Base-by-base conservation (phyloP, 148 eudicot genomes). In the Nepenthes gracilis region DNA sequence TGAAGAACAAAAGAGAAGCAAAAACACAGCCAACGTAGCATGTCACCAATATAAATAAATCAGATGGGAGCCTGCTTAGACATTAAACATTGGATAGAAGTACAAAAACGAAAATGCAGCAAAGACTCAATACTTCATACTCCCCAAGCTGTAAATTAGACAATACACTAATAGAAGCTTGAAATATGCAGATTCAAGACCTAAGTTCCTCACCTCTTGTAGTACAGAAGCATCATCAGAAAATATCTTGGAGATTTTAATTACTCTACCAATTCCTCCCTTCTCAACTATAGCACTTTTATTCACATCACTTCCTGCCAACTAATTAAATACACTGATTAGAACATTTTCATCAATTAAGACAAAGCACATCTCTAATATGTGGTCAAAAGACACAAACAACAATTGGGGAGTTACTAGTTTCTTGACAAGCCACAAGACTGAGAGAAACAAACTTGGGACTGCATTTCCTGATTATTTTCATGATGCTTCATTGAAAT, bases 281-380 rank as follows among this genome's bases (percentile, higher is more conserved):
- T 82, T 93, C 66, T 79, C 96, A 62, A 86, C 84, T 73, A 93
- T 79, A 55, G 85, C 68, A 75, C 70, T 74, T 76, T 93, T 88
- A 59, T 86, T 88, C 63, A 66, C 63, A 74, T 93, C 99, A 70
- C 99, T 93, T 64, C 99, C 99, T 76, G 99, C 99, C 82, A 93
- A 74, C 99, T 93, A 69, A 69, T 59, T 6, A 64, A 63, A 55
- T 12, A 60, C 45, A 36, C 33, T 50, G 33, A n/a, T 64, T n/a
- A 55, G 64, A 23, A 37, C 11, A 36, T 43, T 47, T 33, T 33
- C 57, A 32, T 55, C 14, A 52, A 52, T 12, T 12, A 12, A 32
- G 32, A 23, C 0, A 23, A 23, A 23, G 23, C 23, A 23, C 23
- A 23, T 23, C 23, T 23, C 23, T 23, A 23, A 23, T 23, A 23